Percentiles rank a stretch among this genome's conserved stretches.
phyloP scores from a whole-genome alignment of 2,329 filamentous ascomycete genomes.

The Penicillium freii region DNA sequence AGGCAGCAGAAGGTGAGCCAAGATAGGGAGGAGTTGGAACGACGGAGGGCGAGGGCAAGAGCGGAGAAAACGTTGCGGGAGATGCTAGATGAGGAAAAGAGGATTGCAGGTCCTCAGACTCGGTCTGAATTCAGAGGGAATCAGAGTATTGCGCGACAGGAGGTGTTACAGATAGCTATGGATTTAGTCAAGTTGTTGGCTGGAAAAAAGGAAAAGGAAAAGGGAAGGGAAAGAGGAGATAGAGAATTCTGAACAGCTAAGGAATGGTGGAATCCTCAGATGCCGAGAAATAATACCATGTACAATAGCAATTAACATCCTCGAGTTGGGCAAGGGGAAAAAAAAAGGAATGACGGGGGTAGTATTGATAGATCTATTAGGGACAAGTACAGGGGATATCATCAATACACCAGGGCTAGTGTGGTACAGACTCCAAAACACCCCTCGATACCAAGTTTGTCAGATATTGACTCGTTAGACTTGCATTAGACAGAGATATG shows the following conservation, averaged over 20 bases:
- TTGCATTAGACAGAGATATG: not conserved
- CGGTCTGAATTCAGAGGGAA: not conserved
- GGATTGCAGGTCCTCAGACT: not conserved
- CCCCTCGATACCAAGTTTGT: not conserved
- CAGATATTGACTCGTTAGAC: not conserved
- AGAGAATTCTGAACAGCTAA: not conserved
- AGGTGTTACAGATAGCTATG: not conserved
- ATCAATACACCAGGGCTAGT: not conserved
- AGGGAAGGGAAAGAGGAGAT: not conserved
- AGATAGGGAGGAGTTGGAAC: not conserved
- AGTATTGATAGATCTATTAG: not conserved
- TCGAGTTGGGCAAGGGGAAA: not conserved
- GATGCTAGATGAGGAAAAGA: not conserved
- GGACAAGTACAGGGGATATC: not conserved
- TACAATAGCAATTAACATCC: not conserved
- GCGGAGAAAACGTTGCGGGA: not conserved
- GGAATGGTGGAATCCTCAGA: not conserved
- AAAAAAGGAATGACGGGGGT: not conserved
- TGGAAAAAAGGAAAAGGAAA: no score
- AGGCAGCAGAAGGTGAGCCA: not conserved
- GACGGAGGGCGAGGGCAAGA: not conserved
- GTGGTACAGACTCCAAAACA: not conserved
- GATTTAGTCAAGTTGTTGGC: no score
- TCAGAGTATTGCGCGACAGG: not conserved
- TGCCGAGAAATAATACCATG: no score